Evolutionary conservation across 148 eudicot species (phyloP).

Genomic region (Polygonum aviculare): DNA sequence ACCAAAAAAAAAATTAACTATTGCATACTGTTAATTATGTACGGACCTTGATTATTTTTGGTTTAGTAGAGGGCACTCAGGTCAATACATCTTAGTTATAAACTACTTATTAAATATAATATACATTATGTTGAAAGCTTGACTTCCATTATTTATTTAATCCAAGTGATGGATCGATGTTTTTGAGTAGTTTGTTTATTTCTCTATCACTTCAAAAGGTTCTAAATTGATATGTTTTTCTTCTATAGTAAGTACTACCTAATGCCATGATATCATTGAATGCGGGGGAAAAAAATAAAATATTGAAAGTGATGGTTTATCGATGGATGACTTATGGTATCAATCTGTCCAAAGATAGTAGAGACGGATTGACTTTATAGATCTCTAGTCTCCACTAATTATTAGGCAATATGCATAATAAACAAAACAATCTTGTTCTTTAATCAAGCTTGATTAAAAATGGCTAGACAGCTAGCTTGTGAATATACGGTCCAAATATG

Average conservation of each 20-base stretch:
- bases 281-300: not conserved
- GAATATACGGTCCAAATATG: not conserved
- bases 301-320: not conserved
- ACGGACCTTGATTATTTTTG: not conserved
- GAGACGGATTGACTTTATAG: not conserved
- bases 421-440: not conserved
- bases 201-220: not conserved
- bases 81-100: no score
- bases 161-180: not conserved
- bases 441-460: not conserved
- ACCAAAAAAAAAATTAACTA: no score
- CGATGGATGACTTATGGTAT: not conserved
- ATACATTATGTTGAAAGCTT: not conserved
- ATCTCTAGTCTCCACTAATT: not conserved
- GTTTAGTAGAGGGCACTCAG: no score
- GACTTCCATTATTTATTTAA: not conserved
- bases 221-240: not conserved
- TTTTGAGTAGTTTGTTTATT: not conserved
- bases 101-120: no score
- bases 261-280: not conserved
- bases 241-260: not conserved
- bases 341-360: not conserved
- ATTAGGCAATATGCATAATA: not conserved
- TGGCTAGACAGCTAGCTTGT: not conserved
- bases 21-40: no score